Evolutionary conservation across 192 early-diverging fungal genomes (phyloP), one percentile per base, ranked within the genome.

Genomic region (Coemansia sp.): DNA sequence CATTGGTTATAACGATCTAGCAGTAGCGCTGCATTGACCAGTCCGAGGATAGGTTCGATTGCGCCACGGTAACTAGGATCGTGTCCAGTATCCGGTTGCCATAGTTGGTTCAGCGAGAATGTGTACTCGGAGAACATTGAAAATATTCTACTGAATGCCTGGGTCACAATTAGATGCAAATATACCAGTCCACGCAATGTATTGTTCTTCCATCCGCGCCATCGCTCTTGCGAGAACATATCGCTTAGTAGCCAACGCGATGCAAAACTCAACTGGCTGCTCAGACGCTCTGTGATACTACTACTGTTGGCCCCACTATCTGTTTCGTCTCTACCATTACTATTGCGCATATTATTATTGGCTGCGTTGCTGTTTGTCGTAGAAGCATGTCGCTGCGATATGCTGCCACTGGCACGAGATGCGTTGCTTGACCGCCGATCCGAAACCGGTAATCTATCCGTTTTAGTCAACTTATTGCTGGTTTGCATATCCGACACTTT

Each of bases 121-220:
- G 78, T 81, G 69, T 81, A 81, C 68, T 81, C 73, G 12, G 72
- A 74, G 44, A 81, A 74, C 61, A 75, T 52, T 7, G 68, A 64
- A 54, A 75, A 65, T 18, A 75, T 75, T n/a, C 72, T 68, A 47
- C 65, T 68, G 32, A 81, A 71, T 18, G 78, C 65, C 65, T 81
- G 78, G 12, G 53, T 68, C 26, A 81, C 49, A 7, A 81, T 81
- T 53, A 81, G 73, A 61, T 81, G 78, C 47, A 75, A 50, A 31
- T 81, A 81, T 4, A 81, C 65, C 44, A 75, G 59, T 0, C 78
- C 65, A 10, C 78, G 72, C 54, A 74, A 30, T 44, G 69, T 75
- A 58, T 81, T 71, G 73, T 71, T 75, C 23, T 68, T 64, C 78
- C 78, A 81, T 21, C 78, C 78, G 5, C 71, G 73, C 78, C 78